Evolutionary conservation across 2,329 filamentous ascomycete genomes (phyloP).

Genomic region (Lachnellula willkommii): DNA sequence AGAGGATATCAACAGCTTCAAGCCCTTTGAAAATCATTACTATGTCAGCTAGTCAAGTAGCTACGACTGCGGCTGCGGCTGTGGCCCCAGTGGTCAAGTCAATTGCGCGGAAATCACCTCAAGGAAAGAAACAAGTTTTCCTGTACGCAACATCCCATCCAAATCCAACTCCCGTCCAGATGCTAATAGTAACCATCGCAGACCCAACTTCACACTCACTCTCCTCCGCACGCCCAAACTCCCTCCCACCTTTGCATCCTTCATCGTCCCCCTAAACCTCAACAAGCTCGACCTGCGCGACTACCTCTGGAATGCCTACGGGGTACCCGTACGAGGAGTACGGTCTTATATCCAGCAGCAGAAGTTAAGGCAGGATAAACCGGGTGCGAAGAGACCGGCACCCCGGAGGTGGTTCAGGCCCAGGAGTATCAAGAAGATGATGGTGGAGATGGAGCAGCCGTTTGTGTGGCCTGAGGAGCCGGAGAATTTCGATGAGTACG

Average conservation of each 20-base stretch:
- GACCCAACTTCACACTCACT: constrained; percentile 75
- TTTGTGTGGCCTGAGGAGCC: constrained; percentile 82
- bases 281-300: constrained; percentile 96
- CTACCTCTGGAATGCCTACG: constrained; percentile 85
- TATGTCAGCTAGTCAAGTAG: not conserved
- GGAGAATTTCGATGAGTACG: constrained; percentile 52
- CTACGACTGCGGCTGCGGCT: too few species aligned
- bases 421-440: constrained; percentile 82
- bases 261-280: constrained; percentile 84
- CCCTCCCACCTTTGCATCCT: constrained; percentile 77
- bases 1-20: constrained; percentile 1
- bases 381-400: constrained; percentile 35
- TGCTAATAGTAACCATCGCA: constrained; percentile 34
- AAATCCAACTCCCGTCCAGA: not conserved
- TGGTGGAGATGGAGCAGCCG: constrained; percentile 77
- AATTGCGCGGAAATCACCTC: constrained; percentile 22
- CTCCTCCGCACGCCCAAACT: constrained; percentile 69
- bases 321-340: constrained; percentile 64
- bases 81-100: not conserved
- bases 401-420: constrained; percentile 62
- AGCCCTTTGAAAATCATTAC: not conserved
- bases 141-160: constrained; percentile 40
- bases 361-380: constrained; percentile 50
- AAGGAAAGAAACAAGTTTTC: constrained; percentile 50
- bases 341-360: constrained; percentile 75